phyloP scores from a whole-genome alignment of 1,284 basidiomycete species.

The Boletus semigastroideus region DNA sequence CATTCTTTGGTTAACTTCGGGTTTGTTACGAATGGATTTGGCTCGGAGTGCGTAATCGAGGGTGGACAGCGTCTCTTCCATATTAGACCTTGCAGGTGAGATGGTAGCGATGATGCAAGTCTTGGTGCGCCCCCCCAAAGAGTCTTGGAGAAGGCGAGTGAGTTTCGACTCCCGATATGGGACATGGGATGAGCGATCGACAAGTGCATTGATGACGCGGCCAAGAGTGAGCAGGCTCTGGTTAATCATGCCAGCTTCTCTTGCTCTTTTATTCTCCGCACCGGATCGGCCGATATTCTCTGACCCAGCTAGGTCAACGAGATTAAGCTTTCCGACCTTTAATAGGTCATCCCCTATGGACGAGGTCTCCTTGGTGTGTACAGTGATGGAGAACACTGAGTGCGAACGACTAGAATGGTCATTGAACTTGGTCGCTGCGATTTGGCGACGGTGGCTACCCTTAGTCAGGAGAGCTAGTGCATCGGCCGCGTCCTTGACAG shows the following conservation, averaged over 20 bases:
- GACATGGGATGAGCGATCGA: constrained; percentile 89
- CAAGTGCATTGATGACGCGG: constrained; percentile 95
- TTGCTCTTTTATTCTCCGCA: constrained; percentile 91
- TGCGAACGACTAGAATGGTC: constrained; percentile 97
- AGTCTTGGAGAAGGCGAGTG: constrained; percentile 97
- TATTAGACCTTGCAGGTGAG: constrained; percentile 87
- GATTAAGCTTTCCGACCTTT: constrained; percentile 93
- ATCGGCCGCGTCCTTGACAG: constrained; percentile 82
- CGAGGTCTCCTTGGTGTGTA: constrained; percentile 87
- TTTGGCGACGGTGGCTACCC: constrained; percentile 90
- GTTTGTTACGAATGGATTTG: constrained; percentile 94
- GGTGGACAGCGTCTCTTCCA: constrained; percentile 97
- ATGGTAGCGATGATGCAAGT: constrained; percentile 98
- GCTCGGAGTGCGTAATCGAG: constrained; percentile 97
- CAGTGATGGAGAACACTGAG: constrained; percentile 96
- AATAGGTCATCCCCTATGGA: constrained; percentile 84
- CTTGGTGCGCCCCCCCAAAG: constrained; percentile 96
- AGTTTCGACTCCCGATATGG: constrained; percentile 96
- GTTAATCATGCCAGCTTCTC: constrained; percentile 99
- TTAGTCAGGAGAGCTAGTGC: constrained; percentile 85
- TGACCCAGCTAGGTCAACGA: constrained; percentile 96
- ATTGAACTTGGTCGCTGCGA: constrained; percentile 97
- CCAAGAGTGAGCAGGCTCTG: constrained; percentile 96
- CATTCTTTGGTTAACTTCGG: constrained; percentile 94
- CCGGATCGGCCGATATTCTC: constrained; percentile 98